Evolutionary conservation across 1,284 basidiomycete species (phyloP), one percentile per base, ranked within the genome.

Genomic region (Gastroboletus turbinatus): DNA sequence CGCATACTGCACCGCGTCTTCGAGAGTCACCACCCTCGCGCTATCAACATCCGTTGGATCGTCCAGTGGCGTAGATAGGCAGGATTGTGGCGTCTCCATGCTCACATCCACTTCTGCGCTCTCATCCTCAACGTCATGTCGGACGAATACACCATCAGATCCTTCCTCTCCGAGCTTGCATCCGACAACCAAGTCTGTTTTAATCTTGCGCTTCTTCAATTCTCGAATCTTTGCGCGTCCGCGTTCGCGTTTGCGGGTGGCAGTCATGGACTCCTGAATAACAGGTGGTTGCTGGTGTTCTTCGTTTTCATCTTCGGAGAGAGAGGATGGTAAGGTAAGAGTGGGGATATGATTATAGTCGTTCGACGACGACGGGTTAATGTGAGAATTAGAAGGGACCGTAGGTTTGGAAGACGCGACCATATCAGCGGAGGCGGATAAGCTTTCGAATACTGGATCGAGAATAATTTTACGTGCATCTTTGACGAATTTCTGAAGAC

Each of bases 401-500:
- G 67, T 72, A 55, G 66, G 64, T n/a, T 69, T 69, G 44, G 58
- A 40, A 54, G 52, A 46, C 11, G 58, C 25, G 57, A 55, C 53
- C 39, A 39, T 46, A 56, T 67, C 58, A 47, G 58, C 10, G 27
- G 65, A 46, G 46, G 53, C 16, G 62, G 65, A 75, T 53, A 76
- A 72, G 11, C 64, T 65, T 35, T 76, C 71, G 25, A 87, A 73
- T 19, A 87, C 75, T 23, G 87, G 87, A 59, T 88, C 87, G 52
- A 90, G 64, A 25, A 89, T 79, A 8, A 71, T 70, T 25, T 69
- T 72, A 45, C 80, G 76, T 1, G 81, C 78, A 23, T 77, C 72
- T 59, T 80, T 80, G 53, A 90, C 85, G 59, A 87, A 72, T 50
- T 73, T 73, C 65, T 88, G 87, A 2, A 88, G 80, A 33, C 79